Conservation (phyloP, 352 stramenopile genomes). For the Globisporangium perplexum region DNA sequence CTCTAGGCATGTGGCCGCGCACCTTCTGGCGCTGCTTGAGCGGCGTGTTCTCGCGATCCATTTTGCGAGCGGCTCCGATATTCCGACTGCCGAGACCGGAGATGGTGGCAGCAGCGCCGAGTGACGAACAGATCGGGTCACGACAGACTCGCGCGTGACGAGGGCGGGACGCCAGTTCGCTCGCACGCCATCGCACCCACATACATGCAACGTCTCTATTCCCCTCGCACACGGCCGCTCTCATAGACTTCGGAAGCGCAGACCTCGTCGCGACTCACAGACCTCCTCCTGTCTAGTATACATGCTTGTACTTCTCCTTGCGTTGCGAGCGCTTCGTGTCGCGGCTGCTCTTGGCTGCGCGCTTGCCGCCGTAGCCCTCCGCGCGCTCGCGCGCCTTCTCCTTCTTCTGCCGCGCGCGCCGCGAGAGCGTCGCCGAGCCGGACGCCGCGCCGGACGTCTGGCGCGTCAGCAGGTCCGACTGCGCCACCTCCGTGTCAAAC, state of each 20-base stretch:
- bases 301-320: slow-evolving; percentile 57
- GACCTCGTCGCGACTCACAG: no score
- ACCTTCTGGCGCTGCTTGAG: slow-evolving; percentile 79
- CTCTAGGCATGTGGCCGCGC: background rate
- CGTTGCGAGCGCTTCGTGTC: slow-evolving; percentile 41
- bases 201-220: background rate
- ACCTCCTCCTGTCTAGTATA: slow-evolving; percentile 22
- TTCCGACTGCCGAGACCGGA: slow-evolving; percentile 1
- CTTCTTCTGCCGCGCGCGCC: slow-evolving; percentile 43
- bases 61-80: slow-evolving; percentile 10
- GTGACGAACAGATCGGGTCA: background rate
- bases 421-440: slow-evolving; percentile 23
- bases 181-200: no score
- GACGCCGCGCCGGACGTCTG: slow-evolving; percentile 5
- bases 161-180: background rate
- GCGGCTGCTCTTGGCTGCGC: slow-evolving; percentile 21
- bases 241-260: background rate
- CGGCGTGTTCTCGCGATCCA: slow-evolving; percentile 70
- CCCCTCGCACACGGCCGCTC: background rate
- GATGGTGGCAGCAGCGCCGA: no score
- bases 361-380: slow-evolving; percentile 20
- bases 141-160: background rate
- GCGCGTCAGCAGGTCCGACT: slow-evolving; percentile 23
- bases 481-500: slow-evolving; percentile 51
- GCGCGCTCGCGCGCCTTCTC: slow-evolving; percentile 22